Evolutionary conservation across 768 basidiomycete genomes (phyloP).

Genomic region (Serendipita indica): DNA sequence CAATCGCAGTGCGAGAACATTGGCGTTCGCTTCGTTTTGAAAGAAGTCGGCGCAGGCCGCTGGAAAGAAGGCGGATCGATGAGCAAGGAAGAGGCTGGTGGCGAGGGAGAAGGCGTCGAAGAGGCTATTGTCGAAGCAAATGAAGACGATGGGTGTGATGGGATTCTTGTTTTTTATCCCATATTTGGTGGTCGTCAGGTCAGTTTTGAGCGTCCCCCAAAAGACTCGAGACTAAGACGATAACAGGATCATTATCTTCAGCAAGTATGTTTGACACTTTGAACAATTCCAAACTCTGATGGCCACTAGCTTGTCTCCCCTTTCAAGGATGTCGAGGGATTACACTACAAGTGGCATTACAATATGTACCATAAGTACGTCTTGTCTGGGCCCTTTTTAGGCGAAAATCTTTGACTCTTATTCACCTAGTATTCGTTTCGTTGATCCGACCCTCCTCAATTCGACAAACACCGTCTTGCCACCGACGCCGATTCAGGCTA

Average conservation of each 20-base stretch:
- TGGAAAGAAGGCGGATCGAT: constrained; percentile 26
- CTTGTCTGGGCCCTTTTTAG: background rate
- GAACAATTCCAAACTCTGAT: too few species aligned
- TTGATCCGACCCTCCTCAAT: constrained; percentile 59
- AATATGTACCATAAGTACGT: constrained; percentile 88
- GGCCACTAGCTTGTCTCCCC: constrained; percentile 69
- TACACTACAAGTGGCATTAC: constrained; percentile 91
- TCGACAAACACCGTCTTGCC: constrained; percentile 28
- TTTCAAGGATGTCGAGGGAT: constrained; percentile 92
- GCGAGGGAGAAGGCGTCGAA: constrained; percentile 81
- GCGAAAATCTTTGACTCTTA: background rate
- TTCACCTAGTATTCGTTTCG: constrained; percentile 67
- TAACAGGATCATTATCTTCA: constrained; percentile 89
- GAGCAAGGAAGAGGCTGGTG: constrained; percentile 26
- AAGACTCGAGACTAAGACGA: background rate
- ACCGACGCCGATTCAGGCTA: constrained; percentile 22
- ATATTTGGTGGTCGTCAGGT: constrained; percentile 7
- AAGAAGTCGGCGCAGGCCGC: constrained; percentile 48
- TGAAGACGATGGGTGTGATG: constrained; percentile 68
- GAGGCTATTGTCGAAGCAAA: constrained; percentile 94
- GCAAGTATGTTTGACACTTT: constrained; percentile 45
- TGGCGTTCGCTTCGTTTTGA: constrained; percentile 76
- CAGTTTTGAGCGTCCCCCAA: background rate
- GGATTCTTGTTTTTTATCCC: constrained; percentile 32
- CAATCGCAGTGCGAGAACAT: constrained; percentile 77